Percentiles rank a stretch among this genome's conserved stretches.
These are phyloP conservation scores for Dendrobium officinale DNA, from an alignment of 106 monocot species.

Conservation along the genomic window DNA sequence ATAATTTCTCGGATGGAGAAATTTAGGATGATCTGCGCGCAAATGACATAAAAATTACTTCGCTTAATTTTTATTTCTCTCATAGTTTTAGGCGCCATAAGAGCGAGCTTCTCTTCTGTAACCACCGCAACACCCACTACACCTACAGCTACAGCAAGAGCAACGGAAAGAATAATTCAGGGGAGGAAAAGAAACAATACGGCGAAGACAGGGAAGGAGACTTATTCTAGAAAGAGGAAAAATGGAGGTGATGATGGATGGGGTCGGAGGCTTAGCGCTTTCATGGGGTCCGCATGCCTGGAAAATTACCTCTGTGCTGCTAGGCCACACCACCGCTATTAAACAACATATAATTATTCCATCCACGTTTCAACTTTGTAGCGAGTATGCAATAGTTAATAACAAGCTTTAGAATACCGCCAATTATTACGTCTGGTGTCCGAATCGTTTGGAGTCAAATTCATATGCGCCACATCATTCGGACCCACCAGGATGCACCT, in stretches of 20 bases:
- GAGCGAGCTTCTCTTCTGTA: constrained; percentile 10
- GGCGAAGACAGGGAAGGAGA: neutral
- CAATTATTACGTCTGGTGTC: no score
- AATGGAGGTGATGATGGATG: constrained; percentile 14
- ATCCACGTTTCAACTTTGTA: neutral
- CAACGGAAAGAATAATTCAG: constrained; percentile 14
- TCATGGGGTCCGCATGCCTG: constrained; percentile 25
- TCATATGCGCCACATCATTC: no score
- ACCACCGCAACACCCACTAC: constrained; percentile 28
- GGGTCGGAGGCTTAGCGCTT: constrained; percentile 29
- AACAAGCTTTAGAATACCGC: no score
- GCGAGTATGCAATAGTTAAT: no score
- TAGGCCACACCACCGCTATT: neutral
- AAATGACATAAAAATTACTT: no score
- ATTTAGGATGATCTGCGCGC: no score
- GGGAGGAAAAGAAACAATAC: constrained; percentile 2
- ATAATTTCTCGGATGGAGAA: no score
- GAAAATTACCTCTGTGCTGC: constrained; percentile 1
- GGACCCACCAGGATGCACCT: no score
- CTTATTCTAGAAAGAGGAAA: constrained; percentile 13
- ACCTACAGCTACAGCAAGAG: constrained; percentile 9
- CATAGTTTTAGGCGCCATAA: neutral
- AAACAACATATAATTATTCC: neutral
- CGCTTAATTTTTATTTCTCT: no score
- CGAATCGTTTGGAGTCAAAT: no score